Evolutionary conservation across 2,329 filamentous ascomycete genomes (phyloP), one percentile per base, ranked within the genome.

Genomic region (Cyclaneusma minus): DNA sequence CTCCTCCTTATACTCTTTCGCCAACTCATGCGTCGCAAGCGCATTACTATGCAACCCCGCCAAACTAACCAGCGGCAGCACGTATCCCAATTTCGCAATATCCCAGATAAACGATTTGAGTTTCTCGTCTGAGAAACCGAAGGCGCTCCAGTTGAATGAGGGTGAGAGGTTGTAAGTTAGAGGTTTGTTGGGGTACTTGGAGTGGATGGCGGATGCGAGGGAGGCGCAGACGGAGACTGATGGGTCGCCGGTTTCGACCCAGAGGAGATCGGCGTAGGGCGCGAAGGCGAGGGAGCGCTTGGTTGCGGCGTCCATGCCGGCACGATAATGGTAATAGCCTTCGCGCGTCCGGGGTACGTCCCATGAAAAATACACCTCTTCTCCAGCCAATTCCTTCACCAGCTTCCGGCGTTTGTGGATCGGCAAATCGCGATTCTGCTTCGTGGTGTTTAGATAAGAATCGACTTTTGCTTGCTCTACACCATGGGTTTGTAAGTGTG

Each of bases 101-200:
- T 95, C 87, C 87, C 87, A 95, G 42, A 98, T 80, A 51, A 98
- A 98, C 5, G 70, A 83, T 56, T 79, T 83, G 29, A 98, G 64
- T 5, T 77, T 76, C 34, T 71, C 73, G 36, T 84, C 72, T 3
- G 68, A 76, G 55, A 95, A 98, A 16, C 87, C 89, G 48, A 95
- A 85, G 7, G 73, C 73, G 71, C 91, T 89, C 89, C 89, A 98
- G 62, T 98, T 95, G 66, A 98, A 98, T 6, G 82, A 92, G 1
- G 89, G 89, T 4, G 77, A 85, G 2, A 98, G 67, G 56, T 98
- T 98, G 59, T 98, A 98, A 1, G 95, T 87, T 13, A 98, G 67
- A 18, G 81, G 79, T 65, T 95, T 95, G 33, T 69, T 72, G 0
- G 84, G 82, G 42, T 69, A 61, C 3, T 55, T 59, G 0, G 58